Base-by-base conservation (phyloP, 345 rosid genomes). In the Cochlearia excelsa region DNA sequence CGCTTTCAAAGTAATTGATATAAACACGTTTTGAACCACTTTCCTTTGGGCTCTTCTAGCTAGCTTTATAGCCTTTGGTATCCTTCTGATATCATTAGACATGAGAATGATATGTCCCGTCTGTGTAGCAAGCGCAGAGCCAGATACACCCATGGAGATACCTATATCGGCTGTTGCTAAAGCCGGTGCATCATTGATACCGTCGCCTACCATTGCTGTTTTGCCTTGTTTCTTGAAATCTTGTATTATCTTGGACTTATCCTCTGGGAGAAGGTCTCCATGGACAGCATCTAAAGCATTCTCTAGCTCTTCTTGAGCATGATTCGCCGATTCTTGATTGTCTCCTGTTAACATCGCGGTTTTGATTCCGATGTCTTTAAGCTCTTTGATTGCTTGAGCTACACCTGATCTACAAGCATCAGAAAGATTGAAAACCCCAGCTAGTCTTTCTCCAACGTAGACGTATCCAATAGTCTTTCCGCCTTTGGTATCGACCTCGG, bases 121-220 rank as follows among this genome's bases (percentile, higher is more conserved):
- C 67, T 94, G 90, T 1, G 81, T 87, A 8, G 97, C 96, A 39
- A 87, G 95, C 0, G 99, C 95, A 0, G 99, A 94, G 54, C 97
- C 95, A 0, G 99, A 90, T 53, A 94, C 59, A 0, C 99, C 97
- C 99, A 85, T 94, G 0, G 99, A 94, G 43, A 94, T 90, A 11
- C 99, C 99, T 26, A 90, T 78, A 66, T 90, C 87, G 1, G 97
- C 92, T 26, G 81, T 80, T 8, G 96, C 97, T 55, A 94, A 77
- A 34, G 99, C 96, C 1, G 96, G 99, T 11, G 99, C 95, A 66
- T 94, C 99, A 6, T 93, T 93, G 27, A 93, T 34, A 9, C 96
- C 99, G 54, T 93, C 97, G 38, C 97, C 99, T 11, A 87, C 74
- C 99, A 89, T 93, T 0, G 81, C 90, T 0, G 91, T 84, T 73